A percentile compares a stretch with the other conserved stretches of the same genome.
phyloP scores from a whole-genome alignment of 441 rosid genomes.

The Euphorbia celastroides region DNA sequence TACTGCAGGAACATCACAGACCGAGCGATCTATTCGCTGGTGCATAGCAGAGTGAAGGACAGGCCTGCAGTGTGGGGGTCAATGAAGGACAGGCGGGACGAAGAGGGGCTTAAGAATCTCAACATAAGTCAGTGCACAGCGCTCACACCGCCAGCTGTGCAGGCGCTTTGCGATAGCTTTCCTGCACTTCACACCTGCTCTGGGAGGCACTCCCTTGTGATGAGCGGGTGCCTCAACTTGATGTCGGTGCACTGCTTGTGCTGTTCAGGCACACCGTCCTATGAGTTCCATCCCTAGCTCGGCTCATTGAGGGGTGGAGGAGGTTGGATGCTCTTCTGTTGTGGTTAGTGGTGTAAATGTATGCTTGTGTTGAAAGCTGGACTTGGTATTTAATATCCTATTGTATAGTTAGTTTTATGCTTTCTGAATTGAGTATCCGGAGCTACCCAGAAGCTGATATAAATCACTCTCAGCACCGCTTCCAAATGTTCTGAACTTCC shows the following conservation, averaged over 20 bases:
- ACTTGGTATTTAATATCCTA: not conserved
- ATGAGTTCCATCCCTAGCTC: constrained; percentile 31
- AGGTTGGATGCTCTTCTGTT: not conserved
- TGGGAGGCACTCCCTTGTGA: constrained; percentile 87
- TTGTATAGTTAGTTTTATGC: constrained; percentile 8
- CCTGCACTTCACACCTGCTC: constrained; percentile 97
- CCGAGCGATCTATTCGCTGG: constrained; percentile 77
- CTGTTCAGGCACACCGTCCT: constrained; percentile 60
- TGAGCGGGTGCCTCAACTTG: constrained; percentile 86
- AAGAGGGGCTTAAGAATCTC: constrained; percentile 74
- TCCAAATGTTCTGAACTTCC: no score
- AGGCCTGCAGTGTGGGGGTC: constrained; percentile 53
- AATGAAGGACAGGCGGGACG: constrained; percentile 41
- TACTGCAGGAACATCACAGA: constrained; percentile 89
- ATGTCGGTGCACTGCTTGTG: constrained; percentile 93
- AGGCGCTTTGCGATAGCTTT: constrained; percentile 82
- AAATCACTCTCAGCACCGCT: no score
- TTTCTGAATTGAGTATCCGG: constrained; percentile 8
- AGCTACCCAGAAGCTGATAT: not conserved
- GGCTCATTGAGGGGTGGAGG: constrained; percentile 41
- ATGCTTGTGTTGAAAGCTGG: constrained; percentile 13
- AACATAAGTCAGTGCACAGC: constrained; percentile 98
- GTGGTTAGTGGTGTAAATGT: constrained; percentile 14
- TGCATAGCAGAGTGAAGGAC: constrained; percentile 65
- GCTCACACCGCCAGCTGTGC: constrained; percentile 87